phyloP scores from a whole-genome alignment of 1,284 basidiomycete genomes.

The Pseudozyma sp. region DNA sequence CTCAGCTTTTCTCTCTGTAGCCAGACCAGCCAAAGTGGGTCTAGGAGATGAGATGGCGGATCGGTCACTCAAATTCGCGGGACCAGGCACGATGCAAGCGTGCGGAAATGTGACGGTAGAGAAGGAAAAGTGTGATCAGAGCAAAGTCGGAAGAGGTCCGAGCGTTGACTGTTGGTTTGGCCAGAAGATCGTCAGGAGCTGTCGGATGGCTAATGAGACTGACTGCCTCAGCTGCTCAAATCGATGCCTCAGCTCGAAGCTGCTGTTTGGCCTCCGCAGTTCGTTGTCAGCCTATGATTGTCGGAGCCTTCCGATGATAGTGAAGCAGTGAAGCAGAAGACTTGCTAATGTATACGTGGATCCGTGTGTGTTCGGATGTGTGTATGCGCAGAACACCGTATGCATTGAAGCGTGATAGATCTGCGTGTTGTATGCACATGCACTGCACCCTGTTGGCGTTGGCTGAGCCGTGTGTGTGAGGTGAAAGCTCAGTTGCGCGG shows the following conservation, averaged over 20 bases:
- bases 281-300: too few species aligned
- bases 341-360: too few species aligned
- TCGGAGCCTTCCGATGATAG: too few species aligned
- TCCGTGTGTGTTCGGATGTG: neutral
- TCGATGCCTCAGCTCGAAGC: too few species aligned
- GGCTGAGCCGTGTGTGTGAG: neutral
- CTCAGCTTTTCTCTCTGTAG: neutral
- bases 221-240: neutral
- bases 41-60: neutral
- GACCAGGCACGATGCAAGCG: neutral
- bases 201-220: neutral
- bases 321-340: too few species aligned
- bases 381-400: too few species aligned
- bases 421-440: too few species aligned
- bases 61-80: neutral
- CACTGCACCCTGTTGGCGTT: neutral
- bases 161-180: conserved; percentile 4
- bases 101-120: conserved; percentile 17
- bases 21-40: neutral
- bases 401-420: neutral
- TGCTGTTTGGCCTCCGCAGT: too few species aligned
- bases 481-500: neutral
- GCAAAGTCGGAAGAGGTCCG: conserved; percentile 10
- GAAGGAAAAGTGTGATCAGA: conserved; percentile 15
- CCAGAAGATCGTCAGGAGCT: neutral